phyloP scores from a whole-genome alignment of 371 early-diverging fungal genomes.

The Mortierella sp. region DNA sequence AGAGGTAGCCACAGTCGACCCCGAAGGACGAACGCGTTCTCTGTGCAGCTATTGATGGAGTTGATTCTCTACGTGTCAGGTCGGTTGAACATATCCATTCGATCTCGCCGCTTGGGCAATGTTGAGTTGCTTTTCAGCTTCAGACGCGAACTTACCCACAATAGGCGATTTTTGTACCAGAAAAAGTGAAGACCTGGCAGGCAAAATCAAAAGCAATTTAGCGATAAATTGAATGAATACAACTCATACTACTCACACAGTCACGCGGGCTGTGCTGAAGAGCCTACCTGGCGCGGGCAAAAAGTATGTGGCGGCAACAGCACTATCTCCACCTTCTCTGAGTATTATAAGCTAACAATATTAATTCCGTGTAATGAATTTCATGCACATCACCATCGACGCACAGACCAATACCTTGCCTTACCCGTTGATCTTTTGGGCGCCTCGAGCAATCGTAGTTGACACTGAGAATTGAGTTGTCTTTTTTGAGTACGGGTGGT shows the following conservation, averaged over 20 bases:
- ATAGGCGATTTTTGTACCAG: constrained; percentile 64
- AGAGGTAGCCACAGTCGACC: constrained; percentile 57
- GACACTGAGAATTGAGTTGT: constrained; percentile 74
- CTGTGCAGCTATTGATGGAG: constrained; percentile 47
- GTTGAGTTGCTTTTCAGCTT: not conserved
- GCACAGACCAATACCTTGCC: not conserved
- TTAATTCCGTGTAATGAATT: not conserved
- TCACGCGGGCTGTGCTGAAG: not conserved
- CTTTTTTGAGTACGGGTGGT: constrained; percentile 67
- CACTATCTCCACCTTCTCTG: constrained; percentile 63
- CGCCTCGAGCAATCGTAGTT: constrained; percentile 65
- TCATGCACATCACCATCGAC: not conserved
- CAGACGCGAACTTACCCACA: constrained; percentile 61
- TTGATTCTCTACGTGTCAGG: not conserved
- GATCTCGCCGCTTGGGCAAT: not conserved
- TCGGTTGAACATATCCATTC: not conserved
- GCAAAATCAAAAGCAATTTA: not conserved
- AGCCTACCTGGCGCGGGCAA: constrained; percentile 71
- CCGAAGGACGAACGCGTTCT: constrained; percentile 53
- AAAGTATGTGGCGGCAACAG: constrained; percentile 68
- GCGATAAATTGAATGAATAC: not conserved
- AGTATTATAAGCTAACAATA: not conserved
- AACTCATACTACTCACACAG: no score
- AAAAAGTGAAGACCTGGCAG: constrained; percentile 68
- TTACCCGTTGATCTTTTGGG: constrained; percentile 58